A percentile compares a stretch with the other conserved stretches of the same genome.
Conservation (phyloP, 1,284 basidiomycete genomes). For the Stygiomarasmius scandens region DNA sequence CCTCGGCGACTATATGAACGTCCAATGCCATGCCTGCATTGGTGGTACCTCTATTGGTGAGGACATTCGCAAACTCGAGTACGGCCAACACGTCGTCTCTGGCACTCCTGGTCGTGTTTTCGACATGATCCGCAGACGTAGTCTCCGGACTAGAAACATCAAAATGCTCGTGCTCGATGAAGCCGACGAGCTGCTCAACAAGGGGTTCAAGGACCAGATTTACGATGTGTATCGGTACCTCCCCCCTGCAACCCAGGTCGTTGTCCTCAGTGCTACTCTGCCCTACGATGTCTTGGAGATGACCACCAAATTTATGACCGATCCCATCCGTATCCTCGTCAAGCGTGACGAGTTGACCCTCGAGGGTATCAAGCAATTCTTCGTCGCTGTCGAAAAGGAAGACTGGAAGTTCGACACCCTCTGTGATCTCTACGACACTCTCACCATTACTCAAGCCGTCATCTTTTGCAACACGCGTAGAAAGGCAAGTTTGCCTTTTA, state of each 20-base stretch:
- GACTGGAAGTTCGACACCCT: conserved; percentile 99
- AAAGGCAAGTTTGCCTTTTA: conserved; percentile 64
- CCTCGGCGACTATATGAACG: conserved; percentile 98
- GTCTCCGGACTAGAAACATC: conserved; percentile 95
- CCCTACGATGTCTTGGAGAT: conserved; percentile 99
- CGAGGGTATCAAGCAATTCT: conserved; percentile 99
- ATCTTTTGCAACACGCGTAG: conserved; percentile 99
- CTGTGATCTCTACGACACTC: conserved; percentile 97
- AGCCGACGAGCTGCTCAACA: conserved; percentile 96
- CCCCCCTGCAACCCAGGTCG: conserved; percentile 97
- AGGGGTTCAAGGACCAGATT: conserved; percentile 99
- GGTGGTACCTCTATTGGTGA: conserved; percentile 97
- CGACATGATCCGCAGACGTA: conserved; percentile 97
- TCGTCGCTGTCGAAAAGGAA: conserved; percentile 99
- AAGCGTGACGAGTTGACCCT: conserved; percentile 99
- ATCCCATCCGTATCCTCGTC: conserved; percentile 97
- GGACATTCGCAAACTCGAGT: conserved; percentile 97
- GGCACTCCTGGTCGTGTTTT: conserved; percentile 99
- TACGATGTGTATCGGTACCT: conserved; percentile 99
- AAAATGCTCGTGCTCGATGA: conserved; percentile 99
- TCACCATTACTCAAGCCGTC: conserved; percentile 99
- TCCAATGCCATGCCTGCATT: conserved; percentile 98
- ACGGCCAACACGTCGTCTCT: conserved; percentile 97
- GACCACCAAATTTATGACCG: conserved; percentile 99
- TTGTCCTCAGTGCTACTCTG: conserved; percentile 92